Percentiles rank a stretch among this genome's conserved stretches.
phyloP scores from a whole-genome alignment of 1,284 basidiomycete genomes.

The Cutaneotrichosporon sp. region DNA sequence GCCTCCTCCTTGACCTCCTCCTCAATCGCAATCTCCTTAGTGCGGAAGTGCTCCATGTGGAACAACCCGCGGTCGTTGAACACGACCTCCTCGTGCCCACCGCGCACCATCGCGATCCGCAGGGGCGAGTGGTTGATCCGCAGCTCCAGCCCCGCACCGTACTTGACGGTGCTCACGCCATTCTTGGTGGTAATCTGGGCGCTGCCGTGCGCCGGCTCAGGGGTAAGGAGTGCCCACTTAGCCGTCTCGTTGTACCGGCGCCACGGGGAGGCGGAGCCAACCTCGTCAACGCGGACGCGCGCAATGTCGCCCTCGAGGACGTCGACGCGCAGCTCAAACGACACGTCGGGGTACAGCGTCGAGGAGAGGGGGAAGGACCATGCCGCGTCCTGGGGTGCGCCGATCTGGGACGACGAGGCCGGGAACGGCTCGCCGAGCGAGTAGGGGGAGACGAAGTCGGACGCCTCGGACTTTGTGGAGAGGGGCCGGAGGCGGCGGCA shows the following conservation, averaged over 20 bases:
- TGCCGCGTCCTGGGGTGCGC: conserved; percentile 38
- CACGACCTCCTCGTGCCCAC: conserved; percentile 79
- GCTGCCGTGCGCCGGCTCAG: conserved; percentile 64
- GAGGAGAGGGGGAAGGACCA: conserved; percentile 71
- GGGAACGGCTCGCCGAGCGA: conserved; percentile 64
- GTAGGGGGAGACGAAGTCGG: conserved; percentile 61
- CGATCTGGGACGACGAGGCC: conserved; percentile 8
- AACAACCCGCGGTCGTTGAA: conserved; percentile 87
- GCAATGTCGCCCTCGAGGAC: conserved; percentile 79
- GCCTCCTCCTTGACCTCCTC: conserved; percentile 46
- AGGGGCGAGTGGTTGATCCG: conserved; percentile 75
- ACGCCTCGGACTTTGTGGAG: conserved; percentile 63
- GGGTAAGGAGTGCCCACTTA: conserved; percentile 72
- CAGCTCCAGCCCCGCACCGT: conserved; percentile 47
- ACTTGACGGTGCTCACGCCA: conserved; percentile 52
- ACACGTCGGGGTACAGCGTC: conserved; percentile 75
- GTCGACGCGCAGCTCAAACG: conserved; percentile 75
- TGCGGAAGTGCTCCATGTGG: conserved; percentile 97
- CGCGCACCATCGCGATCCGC: conserved; percentile 67
- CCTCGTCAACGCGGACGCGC: conserved; percentile 81
- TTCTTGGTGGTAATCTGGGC: conserved; percentile 44
- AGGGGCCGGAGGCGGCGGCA: conserved; percentile 84
- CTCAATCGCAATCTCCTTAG: conserved; percentile 57
- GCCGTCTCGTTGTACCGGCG: conserved; percentile 88
- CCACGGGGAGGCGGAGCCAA: conserved; percentile 62